Base-by-base conservation (phyloP, 148 eudicot species). In the Polygonum maritimum region DNA sequence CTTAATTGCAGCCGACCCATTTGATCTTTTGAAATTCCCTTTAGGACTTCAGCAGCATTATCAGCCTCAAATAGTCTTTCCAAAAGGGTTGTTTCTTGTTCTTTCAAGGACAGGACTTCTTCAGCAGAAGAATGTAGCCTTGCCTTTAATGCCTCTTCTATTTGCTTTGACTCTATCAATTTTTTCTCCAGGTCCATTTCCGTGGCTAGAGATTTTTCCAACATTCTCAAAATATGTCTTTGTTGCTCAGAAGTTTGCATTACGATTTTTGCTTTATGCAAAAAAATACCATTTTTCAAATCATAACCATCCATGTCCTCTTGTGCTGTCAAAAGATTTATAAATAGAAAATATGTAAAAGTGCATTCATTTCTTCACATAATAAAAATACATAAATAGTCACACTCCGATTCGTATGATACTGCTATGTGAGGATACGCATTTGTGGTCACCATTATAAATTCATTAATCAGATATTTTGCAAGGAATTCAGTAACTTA, bases 231-330 rank as follows among this genome's bases (percentile, higher is more conserved):
- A 75, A 89, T 76, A 80, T 86, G 81, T 75, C 92, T 85, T 83
- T 89, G 98, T 60, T 92, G 96, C 84, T 90, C 97, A 7, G 89
- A 85, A 76, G 94, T 92, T 80, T 92, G 90, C 92, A 90, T 87
- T 76, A 84, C 86, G 51, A 89, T 79, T 75, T 85, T 89, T 35
- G 88, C 77, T 19, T 62, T 51, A 74, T 80, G 74, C n/a, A 81
- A 78, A 74, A 79, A 65, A 44, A 82, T 83, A 44, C 82, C 84
- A 77, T 67, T 76, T 80, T 83, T 90, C 48, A 48, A 72, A 40
- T 58, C 31, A 70, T 49, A 80, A 41, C 70, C 73, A 54, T 78
- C 88, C 81, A 75, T 80, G 58, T 81, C 84, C 48, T 76, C 85
- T 79, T 84, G 82, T 79, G 81, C 93, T 85, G 88, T 77, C 78